Evolutionary conservation across 331 rosid species (phyloP).

Genomic region (Cydonia oblonga): DNA sequence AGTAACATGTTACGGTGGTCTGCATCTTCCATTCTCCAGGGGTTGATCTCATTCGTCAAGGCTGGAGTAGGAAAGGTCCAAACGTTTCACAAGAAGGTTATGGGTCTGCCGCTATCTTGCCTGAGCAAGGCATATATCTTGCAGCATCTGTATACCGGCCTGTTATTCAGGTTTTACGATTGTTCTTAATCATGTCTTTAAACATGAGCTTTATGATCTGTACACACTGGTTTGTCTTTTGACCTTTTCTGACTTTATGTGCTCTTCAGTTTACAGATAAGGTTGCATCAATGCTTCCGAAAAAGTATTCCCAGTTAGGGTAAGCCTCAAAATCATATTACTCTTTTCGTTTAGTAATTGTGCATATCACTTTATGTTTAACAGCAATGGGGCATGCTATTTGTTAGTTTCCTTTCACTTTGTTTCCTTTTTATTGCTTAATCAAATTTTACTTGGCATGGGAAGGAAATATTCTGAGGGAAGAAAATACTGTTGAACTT

Average conservation of each 20-base stretch:
- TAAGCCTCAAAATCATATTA: slow-evolving; percentile 28
- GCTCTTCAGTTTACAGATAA: slow-evolving; percentile 81
- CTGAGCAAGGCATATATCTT: slow-evolving; percentile 96
- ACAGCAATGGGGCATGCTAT: background rate
- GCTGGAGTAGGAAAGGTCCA: slow-evolving; percentile 87
- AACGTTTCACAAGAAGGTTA: slow-evolving; percentile 88
- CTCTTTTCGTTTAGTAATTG: background rate
- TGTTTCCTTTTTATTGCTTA: background rate
- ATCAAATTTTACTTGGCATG: background rate
- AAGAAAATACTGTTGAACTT: background rate
- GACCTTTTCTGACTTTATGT: slow-evolving; percentile 27
- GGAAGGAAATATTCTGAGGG: background rate
- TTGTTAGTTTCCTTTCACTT: background rate
- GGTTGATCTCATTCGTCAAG: slow-evolving; percentile 90
- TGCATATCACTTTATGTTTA: background rate
- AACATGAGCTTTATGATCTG: background rate
- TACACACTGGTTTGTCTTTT: background rate
- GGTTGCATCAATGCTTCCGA: slow-evolving; percentile 76
- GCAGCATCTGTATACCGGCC: slow-evolving; percentile 95
- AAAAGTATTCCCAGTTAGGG: slow-evolving; percentile 85
- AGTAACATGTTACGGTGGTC: background rate
- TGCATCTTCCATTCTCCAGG: slow-evolving; percentile 33
- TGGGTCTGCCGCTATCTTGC: slow-evolving; percentile 93
- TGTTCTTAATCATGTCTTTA: slow-evolving; percentile 13
- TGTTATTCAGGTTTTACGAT: slow-evolving; percentile 68